phyloP scores from a whole-genome alignment of 176 grass and related monocot species.

The Hordeum marinum region DNA sequence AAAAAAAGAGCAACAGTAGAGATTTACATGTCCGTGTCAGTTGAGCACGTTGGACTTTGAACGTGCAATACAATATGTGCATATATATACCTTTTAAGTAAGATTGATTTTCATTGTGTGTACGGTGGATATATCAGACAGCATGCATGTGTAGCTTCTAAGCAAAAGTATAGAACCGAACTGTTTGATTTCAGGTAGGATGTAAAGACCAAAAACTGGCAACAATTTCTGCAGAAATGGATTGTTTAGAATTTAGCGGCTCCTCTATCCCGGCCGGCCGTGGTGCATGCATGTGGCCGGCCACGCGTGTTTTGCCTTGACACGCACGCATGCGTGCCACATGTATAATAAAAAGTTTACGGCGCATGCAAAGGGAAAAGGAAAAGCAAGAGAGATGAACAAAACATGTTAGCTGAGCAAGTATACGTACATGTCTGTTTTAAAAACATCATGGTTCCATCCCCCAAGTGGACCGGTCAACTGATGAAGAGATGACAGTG shows the following conservation, averaged over 20 bases:
- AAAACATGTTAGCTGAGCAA: neutral
- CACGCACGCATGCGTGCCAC: conserved; percentile 2
- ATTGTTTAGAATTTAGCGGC: neutral
- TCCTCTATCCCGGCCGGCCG: neutral
- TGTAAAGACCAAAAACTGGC: conserved; percentile 22
- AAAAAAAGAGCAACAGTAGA: too few species aligned
- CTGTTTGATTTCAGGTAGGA: conserved; percentile 16
- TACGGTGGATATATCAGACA: neutral
- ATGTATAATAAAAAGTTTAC: neutral
- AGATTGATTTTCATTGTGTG: neutral
- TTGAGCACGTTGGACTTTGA: conserved; percentile 14
- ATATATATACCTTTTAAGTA: neutral
- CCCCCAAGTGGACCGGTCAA: too few species aligned
- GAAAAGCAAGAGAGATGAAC: neutral
- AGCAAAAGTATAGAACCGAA: conserved; percentile 25
- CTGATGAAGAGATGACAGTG: too few species aligned
- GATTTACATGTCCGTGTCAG: too few species aligned
- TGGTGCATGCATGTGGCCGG: neutral
- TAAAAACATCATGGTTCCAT: neutral
- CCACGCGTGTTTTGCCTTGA: neutral
- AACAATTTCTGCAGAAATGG: conserved; percentile 23
- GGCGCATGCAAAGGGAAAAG: neutral
- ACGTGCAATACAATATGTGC: too few species aligned
- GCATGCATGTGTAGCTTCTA: conserved; percentile 42
- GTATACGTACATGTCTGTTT: neutral